These are phyloP conservation scores for Didymella pomorum DNA, from an alignment of 2,329 filamentous ascomycete genomes.

Conservation along the genomic window DNA sequence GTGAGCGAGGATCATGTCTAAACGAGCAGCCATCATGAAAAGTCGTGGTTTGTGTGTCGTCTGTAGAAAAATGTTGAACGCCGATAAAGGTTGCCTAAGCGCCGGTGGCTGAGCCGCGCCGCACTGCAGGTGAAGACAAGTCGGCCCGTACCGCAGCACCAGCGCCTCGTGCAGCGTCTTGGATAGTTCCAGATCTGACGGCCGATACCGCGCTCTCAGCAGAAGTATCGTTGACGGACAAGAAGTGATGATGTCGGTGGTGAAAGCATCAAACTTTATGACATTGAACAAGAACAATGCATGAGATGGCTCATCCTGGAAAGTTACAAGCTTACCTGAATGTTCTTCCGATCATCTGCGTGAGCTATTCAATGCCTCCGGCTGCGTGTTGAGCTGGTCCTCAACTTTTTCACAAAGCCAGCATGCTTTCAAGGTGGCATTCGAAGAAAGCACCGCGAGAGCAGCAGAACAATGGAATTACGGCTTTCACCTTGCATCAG, in stretches of 20 bases:
- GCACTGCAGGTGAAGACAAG: background rate
- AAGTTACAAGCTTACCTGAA: background rate
- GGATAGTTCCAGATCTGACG: background rate
- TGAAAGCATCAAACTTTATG: background rate
- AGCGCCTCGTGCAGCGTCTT: background rate
- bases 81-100: background rate
- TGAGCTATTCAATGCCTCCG: background rate
- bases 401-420: background rate
- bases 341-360: background rate
- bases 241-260: background rate
- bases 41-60: background rate
- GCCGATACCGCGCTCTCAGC: background rate
- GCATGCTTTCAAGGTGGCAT: background rate
- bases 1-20: background rate
- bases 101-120: background rate
- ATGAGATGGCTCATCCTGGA: background rate
- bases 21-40: background rate
- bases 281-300: background rate
- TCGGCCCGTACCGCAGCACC: background rate
- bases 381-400: background rate
- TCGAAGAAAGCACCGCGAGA: background rate
- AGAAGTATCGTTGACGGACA: background rate
- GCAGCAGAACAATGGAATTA: background rate
- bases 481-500: background rate
- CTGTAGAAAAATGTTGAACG: background rate